Percentiles rank a stretch among this genome's conserved stretches.
These are phyloP conservation scores for Dioszegia hungarica DNA, from an alignment of 768 basidiomycete genomes.

Conservation along the genomic window DNA sequence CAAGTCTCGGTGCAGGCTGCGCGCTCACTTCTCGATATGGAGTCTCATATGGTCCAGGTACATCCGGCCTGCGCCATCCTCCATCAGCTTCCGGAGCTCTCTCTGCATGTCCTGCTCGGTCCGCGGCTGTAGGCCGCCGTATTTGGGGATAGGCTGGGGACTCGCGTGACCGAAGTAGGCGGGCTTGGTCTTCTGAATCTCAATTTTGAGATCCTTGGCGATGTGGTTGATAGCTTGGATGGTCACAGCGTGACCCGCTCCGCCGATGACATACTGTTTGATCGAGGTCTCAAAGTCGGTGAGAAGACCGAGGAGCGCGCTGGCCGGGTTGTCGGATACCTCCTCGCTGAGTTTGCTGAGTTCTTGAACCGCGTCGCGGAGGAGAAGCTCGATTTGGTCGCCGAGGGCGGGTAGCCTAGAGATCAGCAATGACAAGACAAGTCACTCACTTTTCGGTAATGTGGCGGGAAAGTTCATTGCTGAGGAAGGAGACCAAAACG, in stretches of 20 bases:
- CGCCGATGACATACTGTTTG: constrained; percentile 6
- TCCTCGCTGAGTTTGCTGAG: constrained; percentile 38
- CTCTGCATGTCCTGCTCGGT: background rate
- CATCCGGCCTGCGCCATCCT: background rate
- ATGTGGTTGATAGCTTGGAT: constrained; percentile 12
- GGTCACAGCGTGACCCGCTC: constrained; percentile 3
- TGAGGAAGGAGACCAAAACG: background rate
- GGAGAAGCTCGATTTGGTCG: background rate
- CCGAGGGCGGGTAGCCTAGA: background rate
- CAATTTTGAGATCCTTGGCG: background rate
- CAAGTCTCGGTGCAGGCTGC: no score
- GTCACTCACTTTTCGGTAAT: background rate
- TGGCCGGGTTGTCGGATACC: constrained; percentile 19
- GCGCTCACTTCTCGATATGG: constrained; percentile 5
- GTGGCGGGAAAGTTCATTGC: background rate
- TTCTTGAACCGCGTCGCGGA: background rate
- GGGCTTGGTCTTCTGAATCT: background rate
- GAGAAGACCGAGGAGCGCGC: constrained; percentile 17
- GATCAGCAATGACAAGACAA: background rate
- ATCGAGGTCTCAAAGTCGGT: constrained; percentile 3
- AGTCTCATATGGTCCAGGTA: background rate
- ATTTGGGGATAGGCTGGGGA: no score
- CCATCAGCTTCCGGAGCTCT: background rate
- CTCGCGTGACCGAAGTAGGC: background rate
- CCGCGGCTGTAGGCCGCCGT: background rate